Conservation (phyloP, 2,329 filamentous ascomycete genomes). For the Beauveria caledonica region DNA sequence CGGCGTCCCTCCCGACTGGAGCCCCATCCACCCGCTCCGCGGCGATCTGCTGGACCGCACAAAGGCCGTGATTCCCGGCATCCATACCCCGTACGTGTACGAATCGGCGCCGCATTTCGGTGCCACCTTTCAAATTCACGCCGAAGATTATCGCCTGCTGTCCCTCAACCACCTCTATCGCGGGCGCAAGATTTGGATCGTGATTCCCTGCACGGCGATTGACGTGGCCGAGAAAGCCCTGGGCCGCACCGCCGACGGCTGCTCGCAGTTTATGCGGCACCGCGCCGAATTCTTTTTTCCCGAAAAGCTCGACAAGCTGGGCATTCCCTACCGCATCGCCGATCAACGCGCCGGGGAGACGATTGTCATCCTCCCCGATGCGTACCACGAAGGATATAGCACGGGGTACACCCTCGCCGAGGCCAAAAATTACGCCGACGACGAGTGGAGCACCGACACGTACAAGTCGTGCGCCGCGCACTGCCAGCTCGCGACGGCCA, state of each 20-base stretch:
- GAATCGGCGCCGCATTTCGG: constrained; percentile 31
- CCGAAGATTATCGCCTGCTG: constrained; percentile 31
- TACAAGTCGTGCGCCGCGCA: constrained; percentile 27
- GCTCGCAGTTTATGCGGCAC: constrained; percentile 34
- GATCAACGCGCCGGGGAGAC: constrained; percentile 32
- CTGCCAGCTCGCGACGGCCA: constrained; percentile 28
- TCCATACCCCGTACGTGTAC: constrained; percentile 33
- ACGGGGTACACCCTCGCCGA: constrained; percentile 34
- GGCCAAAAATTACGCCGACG: constrained; percentile 32
- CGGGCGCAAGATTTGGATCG: constrained; percentile 33
- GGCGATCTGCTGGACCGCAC: constrained; percentile 30
- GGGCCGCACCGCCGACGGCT: constrained; percentile 22
- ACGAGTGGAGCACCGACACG: constrained; percentile 25
- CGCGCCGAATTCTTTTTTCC: constrained; percentile 33
- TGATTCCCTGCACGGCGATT: constrained; percentile 29
- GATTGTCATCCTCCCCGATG: constrained; percentile 31
- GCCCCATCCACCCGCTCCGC: constrained; percentile 29
- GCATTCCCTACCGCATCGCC: constrained; percentile 29
- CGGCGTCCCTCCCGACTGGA: constrained; percentile 26
- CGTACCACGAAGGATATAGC: constrained; percentile 33
- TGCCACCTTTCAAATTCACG: constrained; percentile 32
- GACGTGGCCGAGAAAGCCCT: constrained; percentile 27
- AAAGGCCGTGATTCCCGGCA: constrained; percentile 30
- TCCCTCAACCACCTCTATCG: constrained; percentile 32
- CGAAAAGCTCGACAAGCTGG: constrained; percentile 30